Evolutionary conservation across 495 filamentous ascomycete species (phyloP).

Genomic region (Lindgomyces ingoldianus): DNA sequence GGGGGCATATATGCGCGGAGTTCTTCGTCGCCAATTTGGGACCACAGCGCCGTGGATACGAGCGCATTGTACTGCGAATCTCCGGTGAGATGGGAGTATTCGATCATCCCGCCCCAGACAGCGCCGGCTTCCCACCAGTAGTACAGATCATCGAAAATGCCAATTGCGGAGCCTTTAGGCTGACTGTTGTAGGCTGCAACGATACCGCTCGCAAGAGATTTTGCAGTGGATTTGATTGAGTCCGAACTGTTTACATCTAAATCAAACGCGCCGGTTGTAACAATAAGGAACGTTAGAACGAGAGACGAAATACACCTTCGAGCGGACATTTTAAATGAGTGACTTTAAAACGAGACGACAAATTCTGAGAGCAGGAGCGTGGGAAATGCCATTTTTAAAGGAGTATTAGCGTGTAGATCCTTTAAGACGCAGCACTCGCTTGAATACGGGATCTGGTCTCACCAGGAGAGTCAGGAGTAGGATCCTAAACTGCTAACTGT

Average conservation of each 20-base stretch:
- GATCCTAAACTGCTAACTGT: no score
- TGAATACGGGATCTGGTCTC: no score
- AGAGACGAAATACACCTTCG: neutral
- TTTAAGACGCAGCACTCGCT: no score
- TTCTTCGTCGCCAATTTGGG: slow-evolving; percentile 40
- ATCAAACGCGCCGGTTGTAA: neutral
- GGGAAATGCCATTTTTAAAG: no score
- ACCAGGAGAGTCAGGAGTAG: no score
- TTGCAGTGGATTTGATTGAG: slow-evolving; percentile 17
- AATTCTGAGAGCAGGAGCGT: no score
- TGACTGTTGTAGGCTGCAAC: neutral
- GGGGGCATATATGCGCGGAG: slow-evolving; percentile 41
- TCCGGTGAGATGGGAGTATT: slow-evolving; percentile 33
- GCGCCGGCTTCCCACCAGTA: slow-evolving; percentile 46
- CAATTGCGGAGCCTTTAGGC: neutral
- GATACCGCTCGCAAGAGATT: slow-evolving; percentile 4
- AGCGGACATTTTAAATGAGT: neutral
- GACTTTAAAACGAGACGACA: neutral
- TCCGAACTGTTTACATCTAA: slow-evolving; percentile 7
- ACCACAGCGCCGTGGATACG: slow-evolving; percentile 33
- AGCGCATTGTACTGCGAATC: slow-evolving; percentile 39
- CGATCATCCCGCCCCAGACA: slow-evolving; percentile 24
- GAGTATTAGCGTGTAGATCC: no score
- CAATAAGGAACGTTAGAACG: neutral
- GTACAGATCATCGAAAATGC: neutral